Percentiles rank a stretch among this genome's conserved stretches.
phyloP scores from a whole-genome alignment of 139 green algal genomes.

The Pycnococcus provasolii region DNA sequence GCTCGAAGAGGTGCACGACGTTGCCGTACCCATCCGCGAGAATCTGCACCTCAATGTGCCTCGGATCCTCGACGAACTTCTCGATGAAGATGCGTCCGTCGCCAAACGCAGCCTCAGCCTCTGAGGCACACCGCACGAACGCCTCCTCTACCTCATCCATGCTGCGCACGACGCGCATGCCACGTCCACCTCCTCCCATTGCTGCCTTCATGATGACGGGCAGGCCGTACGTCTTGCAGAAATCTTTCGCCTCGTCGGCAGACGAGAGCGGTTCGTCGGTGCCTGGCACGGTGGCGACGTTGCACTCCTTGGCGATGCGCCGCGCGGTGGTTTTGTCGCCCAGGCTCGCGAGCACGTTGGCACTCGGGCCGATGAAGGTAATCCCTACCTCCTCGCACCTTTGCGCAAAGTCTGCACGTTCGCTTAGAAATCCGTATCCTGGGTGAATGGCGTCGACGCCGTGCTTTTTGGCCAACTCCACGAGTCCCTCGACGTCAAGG shows the following conservation, averaged over 20 bases:
- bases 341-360: conserved; percentile 76
- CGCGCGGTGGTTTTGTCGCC: conserved; percentile 76
- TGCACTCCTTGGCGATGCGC: conserved; percentile 53
- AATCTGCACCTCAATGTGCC: conserved; percentile 80
- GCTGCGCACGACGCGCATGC: conserved; percentile 77
- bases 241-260: conserved; percentile 52
- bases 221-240: conserved; percentile 61
- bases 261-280: conserved; percentile 53
- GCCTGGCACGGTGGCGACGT: conserved; percentile 77
- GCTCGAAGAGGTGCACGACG: conserved; percentile 87
- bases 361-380: conserved; percentile 69
- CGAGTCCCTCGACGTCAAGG: conserved; percentile 28
- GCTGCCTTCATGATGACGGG: conserved; percentile 90
- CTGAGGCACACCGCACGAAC: conserved; percentile 62
- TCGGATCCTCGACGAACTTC: conserved; percentile 79
- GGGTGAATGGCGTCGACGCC: conserved; percentile 87
- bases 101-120: conserved; percentile 76
- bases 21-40: conserved; percentile 87
- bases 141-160: conserved; percentile 64
- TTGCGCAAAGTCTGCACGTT: conserved; percentile 71
- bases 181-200: conserved; percentile 80
- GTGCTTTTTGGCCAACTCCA: conserved; percentile 64
- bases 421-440: conserved; percentile 61
- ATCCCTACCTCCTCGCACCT: conserved; percentile 76
- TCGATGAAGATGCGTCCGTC: conserved; percentile 93